Evolutionary conservation across 306 rosid genomes (phyloP).

Genomic region (Castanospermum australe): DNA sequence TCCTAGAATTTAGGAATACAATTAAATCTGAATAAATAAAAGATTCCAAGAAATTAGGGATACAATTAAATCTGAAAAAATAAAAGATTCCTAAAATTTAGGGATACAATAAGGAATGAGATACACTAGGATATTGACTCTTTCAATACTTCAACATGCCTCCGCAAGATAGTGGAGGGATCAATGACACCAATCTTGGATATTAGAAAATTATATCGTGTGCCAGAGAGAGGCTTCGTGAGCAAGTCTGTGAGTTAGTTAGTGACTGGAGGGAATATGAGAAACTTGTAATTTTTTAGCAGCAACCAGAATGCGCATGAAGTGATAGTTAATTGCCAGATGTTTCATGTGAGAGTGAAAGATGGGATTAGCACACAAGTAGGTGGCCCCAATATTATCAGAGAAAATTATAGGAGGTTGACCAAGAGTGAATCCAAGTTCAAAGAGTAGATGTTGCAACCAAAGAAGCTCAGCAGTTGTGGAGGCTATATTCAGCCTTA

Average conservation of each 20-base stretch:
- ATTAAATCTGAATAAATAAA: too few relatives aligned
- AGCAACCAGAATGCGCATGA: not conserved
- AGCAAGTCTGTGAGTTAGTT: not conserved
- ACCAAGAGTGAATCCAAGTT: not conserved
- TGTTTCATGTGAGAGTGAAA: not conserved
- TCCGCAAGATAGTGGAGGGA: not conserved
- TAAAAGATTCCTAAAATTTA: too few relatives aligned
- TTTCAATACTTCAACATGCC: not conserved
- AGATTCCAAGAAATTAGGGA: too few relatives aligned
- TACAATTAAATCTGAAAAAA: too few relatives aligned
- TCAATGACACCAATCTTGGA: not conserved
- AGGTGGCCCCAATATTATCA: not conserved
- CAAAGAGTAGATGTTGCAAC: rapidly evolving
- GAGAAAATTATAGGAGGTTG: not conserved
- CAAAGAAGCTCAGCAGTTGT: not conserved
- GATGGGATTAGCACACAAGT: not conserved
- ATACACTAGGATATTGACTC: too few relatives aligned
- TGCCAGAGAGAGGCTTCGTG: not conserved
- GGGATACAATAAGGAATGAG: too few relatives aligned
- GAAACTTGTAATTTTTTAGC: not conserved
- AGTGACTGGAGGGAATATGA: not conserved
- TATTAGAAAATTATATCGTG: not conserved
- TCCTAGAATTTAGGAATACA: too few relatives aligned
- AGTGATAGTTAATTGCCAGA: not conserved
- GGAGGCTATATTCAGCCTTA: too few relatives aligned